Evolutionary conservation across 768 basidiomycete genomes (phyloP).

Genomic region (Suillus plorans): DNA sequence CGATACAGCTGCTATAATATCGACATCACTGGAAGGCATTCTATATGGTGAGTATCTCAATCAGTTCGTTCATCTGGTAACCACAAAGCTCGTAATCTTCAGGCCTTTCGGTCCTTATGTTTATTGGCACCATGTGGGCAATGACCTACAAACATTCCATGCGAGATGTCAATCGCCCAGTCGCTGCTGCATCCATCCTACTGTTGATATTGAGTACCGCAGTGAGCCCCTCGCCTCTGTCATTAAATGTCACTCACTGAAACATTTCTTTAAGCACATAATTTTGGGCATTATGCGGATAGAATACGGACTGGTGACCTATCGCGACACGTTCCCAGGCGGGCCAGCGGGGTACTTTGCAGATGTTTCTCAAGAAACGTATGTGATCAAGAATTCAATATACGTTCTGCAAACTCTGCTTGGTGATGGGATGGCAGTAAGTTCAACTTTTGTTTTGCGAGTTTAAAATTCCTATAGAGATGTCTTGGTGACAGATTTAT

Average conservation of each 20-base stretch:
- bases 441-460: neutral
- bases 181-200: conserved; percentile 16
- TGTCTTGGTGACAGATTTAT: conserved; percentile 9
- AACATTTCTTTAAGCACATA: conserved; percentile 10
- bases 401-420: conserved; percentile 15
- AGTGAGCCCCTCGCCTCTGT: conserved; percentile 6
- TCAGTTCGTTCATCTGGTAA: neutral
- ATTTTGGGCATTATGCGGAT: conserved; percentile 13
- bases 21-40: neutral
- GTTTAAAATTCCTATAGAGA: neutral
- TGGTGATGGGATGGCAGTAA: conserved; percentile 8
- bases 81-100: neutral
- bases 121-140: neutral
- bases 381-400: conserved; percentile 23
- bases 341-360: conserved; percentile 20
- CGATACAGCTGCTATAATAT: neutral
- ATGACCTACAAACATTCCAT: neutral
- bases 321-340: conserved; percentile 18
- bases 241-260: neutral
- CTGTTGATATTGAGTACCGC: conserved; percentile 23
- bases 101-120: neutral
- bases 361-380: conserved; percentile 18
- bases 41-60: neutral
- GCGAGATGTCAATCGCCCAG: conserved; percentile 9
- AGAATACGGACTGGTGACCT: conserved; percentile 18